Conservation (phyloP, 257 asterid species). For the Mentha longifolia region DNA sequence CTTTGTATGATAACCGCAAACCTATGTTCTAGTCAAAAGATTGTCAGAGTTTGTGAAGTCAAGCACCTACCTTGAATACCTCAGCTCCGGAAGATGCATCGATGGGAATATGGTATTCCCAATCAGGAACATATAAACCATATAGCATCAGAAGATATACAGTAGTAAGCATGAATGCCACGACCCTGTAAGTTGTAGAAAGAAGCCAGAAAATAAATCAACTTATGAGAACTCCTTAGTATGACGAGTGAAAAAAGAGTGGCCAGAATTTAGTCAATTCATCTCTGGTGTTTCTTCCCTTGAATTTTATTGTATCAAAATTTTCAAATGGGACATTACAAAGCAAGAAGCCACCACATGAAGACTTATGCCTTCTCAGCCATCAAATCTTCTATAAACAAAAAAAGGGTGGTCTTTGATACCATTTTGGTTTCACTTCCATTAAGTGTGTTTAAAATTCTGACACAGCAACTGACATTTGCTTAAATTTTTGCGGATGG, state of each 20-base stretch:
- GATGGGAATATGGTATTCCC: slow-evolving; percentile 56
- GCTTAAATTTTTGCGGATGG: no score
- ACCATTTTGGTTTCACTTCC: no score
- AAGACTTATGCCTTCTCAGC: not conserved
- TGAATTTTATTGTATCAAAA: not conserved
- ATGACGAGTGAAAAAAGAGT: not conserved
- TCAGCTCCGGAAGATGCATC: slow-evolving; percentile 43
- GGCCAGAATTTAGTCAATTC: not conserved
- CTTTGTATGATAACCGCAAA: not conserved
- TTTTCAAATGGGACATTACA: not conserved
- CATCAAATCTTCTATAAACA: not conserved
- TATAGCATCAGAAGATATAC: slow-evolving; percentile 55
- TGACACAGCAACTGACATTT: no score
- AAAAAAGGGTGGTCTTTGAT: not conserved
- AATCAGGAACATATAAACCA: slow-evolving; percentile 63
- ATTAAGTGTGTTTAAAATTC: no score
- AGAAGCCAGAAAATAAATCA: slow-evolving; percentile 15
- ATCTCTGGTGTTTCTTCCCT: not conserved
- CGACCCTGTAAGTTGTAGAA: slow-evolving; percentile 44
- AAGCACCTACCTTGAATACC: slow-evolving; percentile 44
- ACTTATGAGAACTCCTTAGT: not conserved
- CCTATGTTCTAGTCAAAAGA: not conserved
- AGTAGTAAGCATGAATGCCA: slow-evolving; percentile 46
- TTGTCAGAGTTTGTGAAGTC: slow-evolving; percentile 13
- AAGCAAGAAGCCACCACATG: not conserved